phyloP scores from a whole-genome alignment of 345 rosid genomes.

The Citrus reticulata region DNA sequence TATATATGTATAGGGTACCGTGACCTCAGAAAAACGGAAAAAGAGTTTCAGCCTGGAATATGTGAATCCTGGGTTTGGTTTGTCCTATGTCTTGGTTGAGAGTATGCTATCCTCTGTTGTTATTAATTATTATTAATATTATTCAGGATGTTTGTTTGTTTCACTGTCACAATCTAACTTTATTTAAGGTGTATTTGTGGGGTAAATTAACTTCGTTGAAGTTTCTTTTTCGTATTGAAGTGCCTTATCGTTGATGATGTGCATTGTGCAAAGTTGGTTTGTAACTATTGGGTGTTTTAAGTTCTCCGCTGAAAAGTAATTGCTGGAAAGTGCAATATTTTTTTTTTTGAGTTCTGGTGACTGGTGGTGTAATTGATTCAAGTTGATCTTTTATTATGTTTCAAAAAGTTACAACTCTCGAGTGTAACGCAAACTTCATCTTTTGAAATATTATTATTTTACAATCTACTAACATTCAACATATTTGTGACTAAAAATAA shows the following conservation, averaged over 20 bases:
- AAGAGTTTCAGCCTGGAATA: neutral
- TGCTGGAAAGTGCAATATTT: neutral
- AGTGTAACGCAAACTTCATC: neutral
- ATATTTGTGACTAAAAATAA: no score
- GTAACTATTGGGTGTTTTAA: neutral
- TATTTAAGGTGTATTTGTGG: neutral
- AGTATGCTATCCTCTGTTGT: neutral
- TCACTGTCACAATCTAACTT: neutral
- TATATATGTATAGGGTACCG: neutral
- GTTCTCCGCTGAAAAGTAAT: neutral
- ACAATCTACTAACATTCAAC: neutral
- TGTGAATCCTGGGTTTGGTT: constrained; percentile 13
- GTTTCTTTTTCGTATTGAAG: neutral
- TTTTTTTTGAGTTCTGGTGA: no score
- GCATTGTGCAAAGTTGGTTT: neutral
- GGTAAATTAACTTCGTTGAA: neutral
- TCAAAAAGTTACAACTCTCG: neutral
- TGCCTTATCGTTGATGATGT: neutral
- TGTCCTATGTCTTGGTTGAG: neutral
- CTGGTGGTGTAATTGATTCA: no score
- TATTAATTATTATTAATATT: neutral
- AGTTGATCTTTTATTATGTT: neutral
- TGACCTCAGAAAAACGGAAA: neutral
- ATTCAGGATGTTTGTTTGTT: neutral
- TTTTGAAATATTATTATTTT: no score